Base-by-base conservation (phyloP, 345 rosid species). In the Draba incana region DNA sequence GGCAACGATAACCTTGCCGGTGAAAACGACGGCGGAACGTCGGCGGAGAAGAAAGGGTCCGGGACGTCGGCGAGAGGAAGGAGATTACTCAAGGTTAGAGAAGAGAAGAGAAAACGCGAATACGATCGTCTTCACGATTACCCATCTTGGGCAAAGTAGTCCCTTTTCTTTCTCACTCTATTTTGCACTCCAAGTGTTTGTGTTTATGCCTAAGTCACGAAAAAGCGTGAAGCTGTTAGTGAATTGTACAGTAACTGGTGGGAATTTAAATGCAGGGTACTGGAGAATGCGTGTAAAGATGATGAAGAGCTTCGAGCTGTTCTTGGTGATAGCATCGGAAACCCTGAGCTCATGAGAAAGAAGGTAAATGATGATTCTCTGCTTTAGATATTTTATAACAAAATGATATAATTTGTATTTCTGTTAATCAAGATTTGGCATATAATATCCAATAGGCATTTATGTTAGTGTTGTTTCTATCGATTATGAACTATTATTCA, bases 21-120 rank as follows among this genome's bases (percentile, higher is more conserved):
- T 35, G 63, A 46, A 4, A 54, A 47, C 42, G 38, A 60, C 37
- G 75, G 30, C 53, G 71, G 66, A 43, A 44, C 55, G 8, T 49
- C 64, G 57, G 59, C 30, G 49, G 31, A 37, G n/a, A 84, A 71
- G 14, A 75, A 68, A 74, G 83, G 85, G 15, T 92, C 97, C 0
- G 96, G 97, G 9, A 92, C 93, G n/a, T 81, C 84, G n/a, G 98
- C 98, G 1, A 84, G 98, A 62, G 93, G 93, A 50, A 82, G 98
- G 70, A 81, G 96, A 72, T 68, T 93, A 55, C 84, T 87, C 44
- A 86, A 80, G 64, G 73, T 90, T 62, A 88, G 96, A 54, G 98
- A 93, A 70, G 93, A 86, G 74, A 92, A 88, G 84, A 83, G 92
- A 62, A 86, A 81, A 73, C 90, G 97, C 8, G 97, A 93, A 71